Conservation (phyloP, 2,329 filamentous ascomycete genomes). For the Monascus ruber region DNA sequence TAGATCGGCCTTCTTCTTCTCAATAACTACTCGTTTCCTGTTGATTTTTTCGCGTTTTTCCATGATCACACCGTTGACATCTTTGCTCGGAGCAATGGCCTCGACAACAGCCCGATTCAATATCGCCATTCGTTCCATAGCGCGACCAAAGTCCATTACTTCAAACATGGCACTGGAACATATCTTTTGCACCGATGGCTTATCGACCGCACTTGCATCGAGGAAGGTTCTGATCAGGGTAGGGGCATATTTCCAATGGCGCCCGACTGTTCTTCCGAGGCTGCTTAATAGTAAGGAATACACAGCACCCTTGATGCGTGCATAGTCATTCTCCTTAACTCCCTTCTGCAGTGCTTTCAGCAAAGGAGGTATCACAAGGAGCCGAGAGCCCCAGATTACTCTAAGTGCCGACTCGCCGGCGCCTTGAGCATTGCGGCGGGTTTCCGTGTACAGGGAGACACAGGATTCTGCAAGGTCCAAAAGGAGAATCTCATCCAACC, state of each 20-base stretch:
- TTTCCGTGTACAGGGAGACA: conserved; percentile 86
- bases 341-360: conserved; percentile 67
- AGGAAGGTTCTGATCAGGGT: conserved; percentile 85
- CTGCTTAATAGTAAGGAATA: conserved; percentile 85
- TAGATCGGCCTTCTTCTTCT: conserved; percentile 69
- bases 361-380: conserved; percentile 81
- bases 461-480: conserved; percentile 82
- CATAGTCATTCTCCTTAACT: conserved; percentile 68
- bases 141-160: conserved; percentile 83
- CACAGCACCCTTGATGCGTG: conserved; percentile 87
- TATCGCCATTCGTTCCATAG: conserved; percentile 75
- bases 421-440: conserved; percentile 83
- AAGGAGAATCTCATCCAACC: conserved; percentile 75
- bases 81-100: conserved; percentile 56
- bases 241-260: conserved; percentile 92
- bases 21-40: conserved; percentile 63
- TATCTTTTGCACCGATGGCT: conserved; percentile 85
- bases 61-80: conserved; percentile 44
- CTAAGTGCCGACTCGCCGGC: conserved; percentile 90
- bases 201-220: conserved; percentile 78
- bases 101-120: conserved; percentile 61
- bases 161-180: conserved; percentile 71
- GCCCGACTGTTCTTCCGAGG: conserved; percentile 72
- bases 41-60: conserved; percentile 63
- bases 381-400: conserved; percentile 74